phyloP scores from a whole-genome alignment of 2,329 filamentous ascomycete species.

The Graphiopsis chlorocephala region DNA sequence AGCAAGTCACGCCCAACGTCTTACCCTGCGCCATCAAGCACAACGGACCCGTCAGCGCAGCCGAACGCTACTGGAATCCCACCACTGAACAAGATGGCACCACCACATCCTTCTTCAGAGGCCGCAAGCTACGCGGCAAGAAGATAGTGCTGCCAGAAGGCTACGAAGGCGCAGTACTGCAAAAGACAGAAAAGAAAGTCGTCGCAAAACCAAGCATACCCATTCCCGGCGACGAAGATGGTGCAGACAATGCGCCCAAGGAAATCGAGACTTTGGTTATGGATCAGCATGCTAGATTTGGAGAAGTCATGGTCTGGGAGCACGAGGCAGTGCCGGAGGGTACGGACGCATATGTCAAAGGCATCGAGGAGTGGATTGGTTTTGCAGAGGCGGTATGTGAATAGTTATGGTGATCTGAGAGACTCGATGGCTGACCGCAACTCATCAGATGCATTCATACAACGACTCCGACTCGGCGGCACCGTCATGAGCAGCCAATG shows the following conservation, averaged over 20 bases:
- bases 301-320: constrained; percentile 77
- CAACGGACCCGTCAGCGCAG: constrained; percentile 65
- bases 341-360: constrained; percentile 69
- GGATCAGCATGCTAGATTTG: constrained; percentile 66
- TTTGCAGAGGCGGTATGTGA: constrained; percentile 65
- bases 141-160: constrained; percentile 64
- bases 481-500: background rate
- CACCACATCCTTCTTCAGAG: constrained; percentile 67
- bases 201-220: constrained; percentile 6
- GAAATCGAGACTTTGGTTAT: constrained; percentile 56
- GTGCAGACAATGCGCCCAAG: constrained; percentile 2
- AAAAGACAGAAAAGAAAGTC: constrained; percentile 25
- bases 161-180: constrained; percentile 52
- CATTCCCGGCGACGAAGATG: background rate
- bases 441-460: constrained; percentile 17
- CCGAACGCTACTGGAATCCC: constrained; percentile 69
- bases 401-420: background rate
- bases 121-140: constrained; percentile 72
- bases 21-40: constrained; percentile 80
- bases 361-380: constrained; percentile 75
- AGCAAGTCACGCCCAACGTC: constrained; percentile 62
- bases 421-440: background rate
- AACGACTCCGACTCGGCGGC: background rate
- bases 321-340: constrained; percentile 67
- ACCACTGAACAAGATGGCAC: constrained; percentile 19